These are phyloP conservation scores for Saccharomyces hybrid DNA, from an alignment of 1,139 yeast species.

Conservation along the genomic window DNA sequence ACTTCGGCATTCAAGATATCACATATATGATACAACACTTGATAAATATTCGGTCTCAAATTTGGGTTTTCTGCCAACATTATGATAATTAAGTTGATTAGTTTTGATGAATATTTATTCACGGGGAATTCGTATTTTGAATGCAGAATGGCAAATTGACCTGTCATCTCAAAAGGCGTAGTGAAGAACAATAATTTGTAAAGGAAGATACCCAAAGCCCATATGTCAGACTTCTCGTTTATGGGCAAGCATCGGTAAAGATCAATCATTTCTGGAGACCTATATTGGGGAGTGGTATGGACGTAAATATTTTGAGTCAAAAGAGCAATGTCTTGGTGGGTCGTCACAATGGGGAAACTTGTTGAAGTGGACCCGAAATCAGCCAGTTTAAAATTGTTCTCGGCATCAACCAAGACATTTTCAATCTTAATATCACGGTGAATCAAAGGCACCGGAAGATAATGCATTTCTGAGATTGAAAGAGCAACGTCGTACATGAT, in stretches of 20 bases:
- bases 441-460: constrained; percentile 66
- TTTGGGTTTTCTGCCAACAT: constrained; percentile 74
- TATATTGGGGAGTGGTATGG: constrained; percentile 95
- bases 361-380: constrained; percentile 90
- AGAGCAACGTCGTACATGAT: constrained; percentile 77
- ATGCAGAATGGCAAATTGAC: constrained; percentile 58
- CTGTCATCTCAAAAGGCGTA: constrained; percentile 86
- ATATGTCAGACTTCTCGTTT: constrained; percentile 89
- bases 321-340: constrained; percentile 40
- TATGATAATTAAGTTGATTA: constrained; percentile 66
- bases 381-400: constrained; percentile 71
- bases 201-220: constrained; percentile 92
- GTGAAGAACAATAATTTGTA: constrained; percentile 89
- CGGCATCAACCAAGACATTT: constrained; percentile 72
- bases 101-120: constrained; percentile 45
- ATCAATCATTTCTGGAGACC: constrained; percentile 96
- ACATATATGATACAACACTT: constrained; percentile 64
- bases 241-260: constrained; percentile 75
- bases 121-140: constrained; percentile 53
- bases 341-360: constrained; percentile 40
- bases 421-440: constrained; percentile 95
- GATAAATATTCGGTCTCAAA: constrained; percentile 80
- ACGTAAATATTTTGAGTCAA: constrained; percentile 77
- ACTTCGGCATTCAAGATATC: constrained; percentile 44
- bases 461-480: constrained; percentile 87